Evolutionary conservation across 495 filamentous ascomycete genomes (phyloP), one percentile per base, ranked within the genome.

Genomic region (Trypethelium eluteriae): DNA sequence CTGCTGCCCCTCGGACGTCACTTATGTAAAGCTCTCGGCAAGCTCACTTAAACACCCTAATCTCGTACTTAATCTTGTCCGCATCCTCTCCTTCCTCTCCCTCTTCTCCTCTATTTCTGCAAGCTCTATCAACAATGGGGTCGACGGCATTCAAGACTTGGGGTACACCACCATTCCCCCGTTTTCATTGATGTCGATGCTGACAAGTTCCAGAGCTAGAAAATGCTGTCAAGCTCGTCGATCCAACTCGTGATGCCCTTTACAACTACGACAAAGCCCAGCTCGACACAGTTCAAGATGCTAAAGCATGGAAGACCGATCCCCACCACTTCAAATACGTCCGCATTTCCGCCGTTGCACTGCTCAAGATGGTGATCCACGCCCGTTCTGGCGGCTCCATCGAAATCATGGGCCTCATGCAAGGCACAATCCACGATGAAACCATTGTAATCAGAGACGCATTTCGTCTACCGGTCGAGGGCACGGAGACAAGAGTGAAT

Each of bases 361-460:
- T 99, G 12, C 82, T 98, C 69, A 99, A 99, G 79, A 99, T 99
- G 95, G 91, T 96, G 66, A 98, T 96, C 91, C 95, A 99, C 76
- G 95, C 95, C 1, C 89, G 95, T 32, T 90, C 89, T 0, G 95
- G 95, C 62, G 93, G 94, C 18, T 86, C 86, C 2, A 82, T 98
- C 66, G 95, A 99, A 77, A 84, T 99, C 56, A 99, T 99, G 95
- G 95, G 95, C 59, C 77, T 99, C 71, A 98, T 99, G 95, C 91
- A 96, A 78, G 95, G 95, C 47, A 94, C 95, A 74, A 89, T 96
- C 39, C 83, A 87, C 57, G 85, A 89, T 62, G 82, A 87, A 65
- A 90, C 91, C 3, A 88, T 99, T 72, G 86, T 99, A 59, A 89
- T 99, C 12, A 98, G 92, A 3, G 95, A 99, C 74, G 90, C 92